Base-by-base conservation (phyloP, 2,329 filamentous ascomycete species). In the Scortechinia acanthostroma region DNA sequence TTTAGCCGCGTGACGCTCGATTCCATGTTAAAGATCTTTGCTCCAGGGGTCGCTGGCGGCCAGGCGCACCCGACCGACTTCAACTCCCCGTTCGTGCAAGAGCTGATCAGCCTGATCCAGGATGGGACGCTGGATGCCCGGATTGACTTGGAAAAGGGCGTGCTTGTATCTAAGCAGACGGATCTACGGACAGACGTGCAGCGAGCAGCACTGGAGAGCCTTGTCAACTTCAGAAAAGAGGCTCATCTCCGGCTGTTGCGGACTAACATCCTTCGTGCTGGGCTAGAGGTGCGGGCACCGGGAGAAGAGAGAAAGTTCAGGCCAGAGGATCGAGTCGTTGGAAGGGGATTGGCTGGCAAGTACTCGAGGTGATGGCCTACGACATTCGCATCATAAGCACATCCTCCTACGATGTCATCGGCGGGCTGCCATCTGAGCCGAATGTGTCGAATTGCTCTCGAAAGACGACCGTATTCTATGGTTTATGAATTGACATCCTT, bases 1-100 rank as follows among this genome's bases (percentile, higher is more conserved):
- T 98, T 95, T 62, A 94, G 86, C 35, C 84, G 83, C 52, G 89
- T 96, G 49, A 91, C 86, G 0, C 71, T 97, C 3, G 75, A 83
- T 17, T 89, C 81, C 49, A 79, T 98, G 70, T 80, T 86, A 5
- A 71, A 76, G 25, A 83, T 88, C 2, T 97, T 98, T 61, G 81
- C 80, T 0, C 68, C 35, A 6, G 35, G 6, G 20, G 35, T 19
- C 17, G 35, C 20, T 40, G 35, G 10, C 17, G 35, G 35, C 6
- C 13, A 40, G 17, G 10, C 35, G 10, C 17, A 6, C 14, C 35
- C 35, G 6, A 40, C 35, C 6, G 17, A 73, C 2, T 68, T 77
- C 0, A 76, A 76, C 3, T 66, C 73, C 49, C 73, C 76, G 3
- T 80, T 91, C 42, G 82, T 90, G 54, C 67, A 73, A 20, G 93